Evolutionary conservation across 768 basidiomycete genomes (phyloP).

Genomic region (Mycena rebaudengoi): DNA sequence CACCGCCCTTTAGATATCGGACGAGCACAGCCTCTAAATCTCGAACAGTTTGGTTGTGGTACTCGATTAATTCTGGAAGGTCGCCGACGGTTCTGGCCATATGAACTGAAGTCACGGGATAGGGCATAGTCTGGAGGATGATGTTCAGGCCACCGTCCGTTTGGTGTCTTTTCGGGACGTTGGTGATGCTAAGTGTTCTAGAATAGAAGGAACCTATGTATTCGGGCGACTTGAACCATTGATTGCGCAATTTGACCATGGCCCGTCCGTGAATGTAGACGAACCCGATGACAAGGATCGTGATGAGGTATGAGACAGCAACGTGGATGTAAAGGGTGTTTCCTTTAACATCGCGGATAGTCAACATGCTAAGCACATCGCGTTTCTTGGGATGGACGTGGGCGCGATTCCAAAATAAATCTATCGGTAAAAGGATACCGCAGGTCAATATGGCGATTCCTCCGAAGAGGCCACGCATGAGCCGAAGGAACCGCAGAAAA

Average conservation of each 20-base stretch:
- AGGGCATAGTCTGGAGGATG: slow-evolving; percentile 71
- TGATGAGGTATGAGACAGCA: slow-evolving; percentile 73
- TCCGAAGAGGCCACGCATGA: slow-evolving; percentile 80
- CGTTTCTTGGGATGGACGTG: slow-evolving; percentile 52
- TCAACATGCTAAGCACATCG: slow-evolving; percentile 68
- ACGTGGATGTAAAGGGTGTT: slow-evolving; percentile 75
- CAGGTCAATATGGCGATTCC: slow-evolving; percentile 71
- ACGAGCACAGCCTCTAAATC: slow-evolving; percentile 81
- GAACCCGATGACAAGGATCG: slow-evolving; percentile 62
- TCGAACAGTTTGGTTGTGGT: slow-evolving; percentile 78
- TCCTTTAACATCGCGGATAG: slow-evolving; percentile 75
- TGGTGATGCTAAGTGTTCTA: slow-evolving; percentile 77
- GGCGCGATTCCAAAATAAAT: slow-evolving; percentile 61
- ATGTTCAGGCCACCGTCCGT: slow-evolving; percentile 74
- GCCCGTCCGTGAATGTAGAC: slow-evolving; percentile 68
- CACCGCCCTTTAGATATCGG: slow-evolving; percentile 73
- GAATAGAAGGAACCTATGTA: slow-evolving; percentile 84
- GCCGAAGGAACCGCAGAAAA: slow-evolving; percentile 90
- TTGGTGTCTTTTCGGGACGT: slow-evolving; percentile 71
- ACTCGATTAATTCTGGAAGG: slow-evolving; percentile 80
- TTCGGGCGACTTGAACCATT: slow-evolving; percentile 79
- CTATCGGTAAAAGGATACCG: slow-evolving; percentile 56
- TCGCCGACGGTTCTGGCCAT: slow-evolving; percentile 75
- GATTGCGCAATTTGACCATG: slow-evolving; percentile 73
- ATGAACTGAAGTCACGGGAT: slow-evolving; percentile 78